Base-by-base conservation (phyloP, 768 basidiomycete species). In the Lactarius deliciosus region DNA sequence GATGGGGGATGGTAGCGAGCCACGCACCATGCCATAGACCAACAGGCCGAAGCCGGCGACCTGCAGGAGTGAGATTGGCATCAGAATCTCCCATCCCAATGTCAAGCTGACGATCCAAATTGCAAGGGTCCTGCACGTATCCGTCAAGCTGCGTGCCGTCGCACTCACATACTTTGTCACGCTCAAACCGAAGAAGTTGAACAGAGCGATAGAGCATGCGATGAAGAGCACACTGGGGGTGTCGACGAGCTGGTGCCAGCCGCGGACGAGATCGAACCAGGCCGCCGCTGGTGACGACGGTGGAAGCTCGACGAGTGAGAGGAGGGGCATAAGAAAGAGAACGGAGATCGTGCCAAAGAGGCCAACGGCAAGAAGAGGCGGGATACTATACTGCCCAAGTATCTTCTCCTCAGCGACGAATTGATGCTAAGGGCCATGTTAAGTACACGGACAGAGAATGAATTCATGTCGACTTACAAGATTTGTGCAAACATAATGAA, bases 331-430 rank as follows among this genome's bases (percentile, higher is more conserved):
- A 69, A 87, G 83, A 53, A 92, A 69, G 47, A 95, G 72, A 72
- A 97, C 89, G 34, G 92, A 90, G 71, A 91, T 70, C 22, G 88
- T 79, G 64, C 97, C 97, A 74, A 96, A 98, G 67, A 96, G 81
- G 53, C 97, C 95, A 68, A 98, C 97, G 13, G 96, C 96, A 65
- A 94, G 85, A 43, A 98, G 83, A 16, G 97, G 96, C 56, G 87
- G 85, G 47, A 98, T 89, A 40, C 86, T 81, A 80, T 96, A 96
- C 58, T 84, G 85, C 73, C 86, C 80, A 90, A 98, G 88, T 72
- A 98, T 95, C 81, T 92, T 96, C 79, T 98, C 96, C 82, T 98
- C 97, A 18, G 97, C 83, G 55, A 98, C 96, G 74, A 96, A 96
- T 75, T 96, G 94, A 11, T 91, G 79, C 92, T 95, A 75, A 32